Evolutionary conservation across 2,329 filamentous ascomycete species (phyloP), one percentile per base, ranked within the genome.

Genomic region (Zopfia rhizophila): DNA sequence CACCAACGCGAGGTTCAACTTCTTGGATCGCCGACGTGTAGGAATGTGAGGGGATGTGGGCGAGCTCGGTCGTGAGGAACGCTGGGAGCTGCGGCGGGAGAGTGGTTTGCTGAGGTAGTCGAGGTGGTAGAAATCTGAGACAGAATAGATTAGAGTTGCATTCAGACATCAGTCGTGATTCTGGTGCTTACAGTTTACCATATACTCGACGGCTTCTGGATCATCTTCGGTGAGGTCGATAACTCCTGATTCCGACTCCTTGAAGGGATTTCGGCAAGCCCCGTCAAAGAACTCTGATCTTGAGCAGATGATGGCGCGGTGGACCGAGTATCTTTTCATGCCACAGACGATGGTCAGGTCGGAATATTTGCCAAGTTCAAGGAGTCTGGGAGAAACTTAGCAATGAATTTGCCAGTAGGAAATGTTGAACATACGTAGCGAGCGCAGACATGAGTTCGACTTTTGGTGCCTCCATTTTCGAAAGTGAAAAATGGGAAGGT

Each of bases 281-380:
- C 71, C 74, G 29, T 70, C 68, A 53, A 77, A 76, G 62, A 80
- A 80, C 16, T 68, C 70, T 25, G 75, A 77, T 35, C 77, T 66
- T 25, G 76, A 77, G 61, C 77, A 78, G 35, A 80, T 61, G 30
- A 79, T 73, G 5, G 74, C 75, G 53, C 73, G 72, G 57, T 80
- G 77, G 8, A 78, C 76, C 19, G 63, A 65, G 66, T 76, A 79
- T 69, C 70, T 72, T 65, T 70, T 71, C 47, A 62, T 60, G 46
- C 75, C 74, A 67, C 73, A 78, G 38, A 66, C 66, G 58, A 80
- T 71, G 36, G 74, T 78, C 52, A 80, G 68, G 62, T 80, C 77
- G 44, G 75, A 77, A 60, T 77, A 80, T 58, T 70, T 70, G 47
- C 65, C 65, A 23, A 55, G 55, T 60, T 70, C 60, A 55, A 68